Evolutionary conservation across 2,329 filamentous ascomycete genomes (phyloP), one percentile per base, ranked within the genome.

Genomic region (Fusarium anthophilum): DNA sequence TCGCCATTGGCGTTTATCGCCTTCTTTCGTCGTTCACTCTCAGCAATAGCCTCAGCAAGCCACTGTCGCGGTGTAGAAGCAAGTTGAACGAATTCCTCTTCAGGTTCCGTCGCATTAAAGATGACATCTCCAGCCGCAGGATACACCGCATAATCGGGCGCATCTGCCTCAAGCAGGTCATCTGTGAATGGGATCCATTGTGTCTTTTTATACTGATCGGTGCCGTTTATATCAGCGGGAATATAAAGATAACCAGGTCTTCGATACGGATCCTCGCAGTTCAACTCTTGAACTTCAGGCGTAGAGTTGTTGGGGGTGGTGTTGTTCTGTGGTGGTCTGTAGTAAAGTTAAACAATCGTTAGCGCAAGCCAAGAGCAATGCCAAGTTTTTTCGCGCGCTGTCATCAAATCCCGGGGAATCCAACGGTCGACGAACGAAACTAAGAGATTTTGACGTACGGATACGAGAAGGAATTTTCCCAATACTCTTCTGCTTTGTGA

Each of bases 141-240:
- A 11, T 83, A 70, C 10, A 82, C 77, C 12, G 92, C 79, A 4
- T 84, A 77, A 15, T 84, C 77, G 0, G 87, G 88, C 0, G 83
- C 80, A 4, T 85, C 79, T 8, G 92, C 90, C 64, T 94, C 92
- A 2, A 89, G 86, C 70, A 93, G 94, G 8, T 73, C 55, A 14
- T 75, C 65, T 15, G 61, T 70, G 24, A 67, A 75, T 1, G 72
- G 72, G 5, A 75, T 57, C 72, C 72, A 75, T 63, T 69, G 72
- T 8, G 88, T 86, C 60, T 86, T 85, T 11, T 94, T 87, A 32
- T 85, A 85, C 79, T 93, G 87, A 81, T 94, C 94, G 26, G 90
- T 87, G 22, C 84, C 78, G 39, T 73, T 73, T 39, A 73, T 66
- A 35, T 73, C 70, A 47, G 70, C 65, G 2, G 70, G 60, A 86